A percentile compares a stretch with the other conserved stretches of the same genome.
Conservation (phyloP, 2,329 filamentous ascomycete species). For the Gaeumannomyces sp. region DNA sequence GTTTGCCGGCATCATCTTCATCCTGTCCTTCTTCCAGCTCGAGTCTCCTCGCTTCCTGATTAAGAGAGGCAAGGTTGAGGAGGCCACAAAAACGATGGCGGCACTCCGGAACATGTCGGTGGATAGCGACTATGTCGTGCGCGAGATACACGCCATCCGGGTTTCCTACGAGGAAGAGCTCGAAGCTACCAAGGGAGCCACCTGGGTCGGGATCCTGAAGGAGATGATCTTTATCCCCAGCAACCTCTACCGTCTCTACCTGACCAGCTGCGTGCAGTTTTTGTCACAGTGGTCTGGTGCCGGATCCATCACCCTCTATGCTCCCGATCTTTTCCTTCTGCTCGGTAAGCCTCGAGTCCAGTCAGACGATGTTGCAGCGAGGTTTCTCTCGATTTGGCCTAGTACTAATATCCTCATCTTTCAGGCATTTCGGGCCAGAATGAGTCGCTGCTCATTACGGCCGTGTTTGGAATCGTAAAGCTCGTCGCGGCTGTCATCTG, state of each 20-base stretch:
- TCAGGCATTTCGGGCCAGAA: constrained; percentile 56
- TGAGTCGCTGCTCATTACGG: constrained; percentile 66
- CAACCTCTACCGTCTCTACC: constrained; percentile 68
- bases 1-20: constrained; percentile 65
- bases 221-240: constrained; percentile 62
- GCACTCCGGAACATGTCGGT: constrained; percentile 52
- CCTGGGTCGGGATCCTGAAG: constrained; percentile 58
- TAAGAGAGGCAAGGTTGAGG: constrained; percentile 54
- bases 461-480: constrained; percentile 71
- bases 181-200: constrained; percentile 61
- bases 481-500: constrained; percentile 60
- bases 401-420: not conserved
- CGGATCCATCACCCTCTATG: constrained; percentile 70
- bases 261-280: constrained; percentile 63
- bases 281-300: constrained; percentile 70
- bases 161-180: constrained; percentile 62
- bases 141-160: constrained; percentile 60
- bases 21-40: constrained; percentile 60
- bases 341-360: constrained; percentile 34
- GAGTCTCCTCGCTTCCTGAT: constrained; percentile 68
- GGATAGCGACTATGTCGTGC: constrained; percentile 54
- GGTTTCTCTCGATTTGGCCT: too few species aligned
- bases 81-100: constrained; percentile 50
- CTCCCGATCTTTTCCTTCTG: constrained; percentile 64
- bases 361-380: too few species aligned